Percentiles rank a stretch among this genome's conserved stretches.
Conservation (phyloP, 768 basidiomycete genomes). For the Psilocybe sp. region DNA sequence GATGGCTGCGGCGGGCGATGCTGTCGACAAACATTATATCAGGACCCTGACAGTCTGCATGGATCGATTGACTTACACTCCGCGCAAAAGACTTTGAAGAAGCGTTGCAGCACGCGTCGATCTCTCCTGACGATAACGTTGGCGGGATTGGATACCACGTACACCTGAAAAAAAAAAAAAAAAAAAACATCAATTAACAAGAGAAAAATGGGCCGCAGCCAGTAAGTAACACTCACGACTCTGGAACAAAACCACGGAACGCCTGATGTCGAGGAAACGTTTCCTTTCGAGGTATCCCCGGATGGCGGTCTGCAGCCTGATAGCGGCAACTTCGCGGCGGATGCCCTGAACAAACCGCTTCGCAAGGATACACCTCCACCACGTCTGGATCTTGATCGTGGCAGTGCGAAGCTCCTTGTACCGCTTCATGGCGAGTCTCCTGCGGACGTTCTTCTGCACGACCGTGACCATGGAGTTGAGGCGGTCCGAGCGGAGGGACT, state of each 20-base stretch:
- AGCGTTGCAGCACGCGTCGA: slow-evolving; percentile 59
- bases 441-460: slow-evolving; percentile 95
- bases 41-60: neutral
- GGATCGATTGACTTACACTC: slow-evolving; percentile 57
- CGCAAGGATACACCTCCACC: slow-evolving; percentile 91
- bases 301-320: slow-evolving; percentile 69
- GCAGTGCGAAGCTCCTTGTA: slow-evolving; percentile 70
- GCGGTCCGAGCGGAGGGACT: slow-evolving; percentile 83
- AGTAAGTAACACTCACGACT: slow-evolving; percentile 59
- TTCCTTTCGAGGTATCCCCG: slow-evolving; percentile 75
- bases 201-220: neutral
- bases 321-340: slow-evolving; percentile 71
- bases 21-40: slow-evolving; percentile 31
- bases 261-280: slow-evolving; percentile 59
- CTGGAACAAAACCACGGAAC: slow-evolving; percentile 72
- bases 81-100: slow-evolving; percentile 84
- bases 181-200: neutral
- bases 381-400: slow-evolving; percentile 86
- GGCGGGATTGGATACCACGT: slow-evolving; percentile 73
- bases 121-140: slow-evolving; percentile 53
- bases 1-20: slow-evolving; percentile 50
- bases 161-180: slow-evolving; percentile 44
- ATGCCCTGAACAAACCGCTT: slow-evolving; percentile 66
- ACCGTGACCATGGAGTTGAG: slow-evolving; percentile 91
- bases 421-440: slow-evolving; percentile 78